Base-by-base conservation (phyloP, 352 stramenopile species). In the Pythium dissimile region DNA sequence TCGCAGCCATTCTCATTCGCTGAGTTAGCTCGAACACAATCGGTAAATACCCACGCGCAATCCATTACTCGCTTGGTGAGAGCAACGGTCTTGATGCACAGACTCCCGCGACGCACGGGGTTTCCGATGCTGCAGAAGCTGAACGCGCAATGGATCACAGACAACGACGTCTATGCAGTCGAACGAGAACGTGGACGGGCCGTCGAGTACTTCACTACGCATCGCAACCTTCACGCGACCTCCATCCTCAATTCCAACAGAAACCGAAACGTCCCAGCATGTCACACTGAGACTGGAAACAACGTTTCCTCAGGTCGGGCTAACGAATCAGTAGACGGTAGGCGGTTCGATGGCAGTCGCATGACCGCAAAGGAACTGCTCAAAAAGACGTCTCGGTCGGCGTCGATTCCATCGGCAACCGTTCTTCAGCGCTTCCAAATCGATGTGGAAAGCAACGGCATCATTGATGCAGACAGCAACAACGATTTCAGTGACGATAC, bases 61-160 rank as follows among this genome's bases (percentile, higher is more conserved):
- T 20, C 37, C 13, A 57, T 44, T 11, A 38, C 1, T 15, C 35
- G 21, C 23, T 12, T 41, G 7, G 35, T 26, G 10, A 10, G 11
- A 5, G 43, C 31, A 20, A 73, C 77, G 60, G 6, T 27, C 9
- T 88, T 88, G 38, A 56, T 76, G 2, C 52, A 44, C 4, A 70
- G 54, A 18, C 53, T 92, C 45, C 82, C 80, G n/a, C 58, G 80
- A 37, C 66, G 56, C 6, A 47, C 54, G 31, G 78, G 76, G 0
- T 90, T 90, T 45, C 76, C 80, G 2, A 81, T 92, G 76, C 62
- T 92, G 31, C 68, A 80, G 51, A 59, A 65, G 20, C 48, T 92
- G 31, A 90, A 90, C 49, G 67, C 45, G 6, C 65, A 69, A 18
- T 88, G 73, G 76, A 88, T 92, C 50, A 76, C 69, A 2, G 74